Conservation (phyloP, 2,329 filamentous ascomycete genomes). For the Neobulgaria alba region DNA sequence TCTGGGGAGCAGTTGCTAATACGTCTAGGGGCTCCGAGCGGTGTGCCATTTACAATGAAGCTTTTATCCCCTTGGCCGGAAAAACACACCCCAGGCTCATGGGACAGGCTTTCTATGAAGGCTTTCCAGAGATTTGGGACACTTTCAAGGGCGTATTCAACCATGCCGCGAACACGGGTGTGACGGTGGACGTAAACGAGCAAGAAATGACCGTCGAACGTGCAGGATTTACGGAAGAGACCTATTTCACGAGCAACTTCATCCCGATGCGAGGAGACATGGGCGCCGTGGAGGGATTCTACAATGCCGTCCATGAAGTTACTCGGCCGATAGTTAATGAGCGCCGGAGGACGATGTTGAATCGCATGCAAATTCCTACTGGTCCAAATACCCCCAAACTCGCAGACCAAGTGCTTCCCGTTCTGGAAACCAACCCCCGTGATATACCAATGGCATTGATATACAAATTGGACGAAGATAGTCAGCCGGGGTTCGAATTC, state of each 20-base stretch:
- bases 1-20: not conserved
- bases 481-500: constrained; percentile 3
- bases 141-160: constrained; percentile 14
- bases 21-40: constrained; percentile 17
- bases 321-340: constrained; percentile 19
- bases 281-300: constrained; percentile 20
- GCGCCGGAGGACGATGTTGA: constrained; percentile 19
- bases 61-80: constrained; percentile 18
- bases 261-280: constrained; percentile 19
- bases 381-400: constrained; percentile 8
- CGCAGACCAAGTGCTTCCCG: constrained; percentile 14
- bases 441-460: constrained; percentile 25
- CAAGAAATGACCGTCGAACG: constrained; percentile 21
- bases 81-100: constrained; percentile 20
- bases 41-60: constrained; percentile 23
- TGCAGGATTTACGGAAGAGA: constrained; percentile 19
- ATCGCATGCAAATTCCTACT: constrained; percentile 10
- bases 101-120: constrained; percentile 13
- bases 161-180: constrained; percentile 13
- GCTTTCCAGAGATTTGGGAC: constrained; percentile 18
- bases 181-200: constrained; percentile 18
- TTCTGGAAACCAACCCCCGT: constrained; percentile 16
- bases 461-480: constrained; percentile 22
- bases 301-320: constrained; percentile 20
- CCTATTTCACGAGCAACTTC: constrained; percentile 24